A percentile compares a stretch with the other conserved stretches of the same genome.
Evolutionary conservation across 441 rosid genomes (phyloP).

Genomic region (Geranium incanum): DNA sequence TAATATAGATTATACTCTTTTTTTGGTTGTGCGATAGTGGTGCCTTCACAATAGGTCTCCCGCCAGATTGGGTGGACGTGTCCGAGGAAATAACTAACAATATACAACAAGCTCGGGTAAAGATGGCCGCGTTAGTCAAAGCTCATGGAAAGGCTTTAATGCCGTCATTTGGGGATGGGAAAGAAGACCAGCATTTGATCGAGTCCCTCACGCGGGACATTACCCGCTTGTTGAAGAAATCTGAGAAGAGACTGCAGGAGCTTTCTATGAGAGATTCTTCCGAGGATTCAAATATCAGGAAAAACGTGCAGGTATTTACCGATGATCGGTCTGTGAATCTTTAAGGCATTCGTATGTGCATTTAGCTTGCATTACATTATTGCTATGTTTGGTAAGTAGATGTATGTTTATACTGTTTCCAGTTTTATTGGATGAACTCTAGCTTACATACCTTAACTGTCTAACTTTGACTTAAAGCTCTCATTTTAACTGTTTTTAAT

Average conservation of each 20-base stretch:
- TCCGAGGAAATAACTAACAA: conserved; percentile 3
- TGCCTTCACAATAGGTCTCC: conserved; percentile 6
- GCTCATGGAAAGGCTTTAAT: conserved; percentile 9
- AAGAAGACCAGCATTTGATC: conserved; percentile 6
- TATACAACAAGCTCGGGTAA: conserved; percentile 7
- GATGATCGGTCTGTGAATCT: not conserved
- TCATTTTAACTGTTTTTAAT: not conserved
- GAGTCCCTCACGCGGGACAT: conserved; percentile 5
- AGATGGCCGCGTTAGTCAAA: not conserved
- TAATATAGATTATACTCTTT: not conserved
- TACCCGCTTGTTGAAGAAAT: not conserved
- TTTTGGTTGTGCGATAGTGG: conserved; percentile 3
- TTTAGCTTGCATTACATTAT: not conserved
- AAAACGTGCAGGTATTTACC: conserved; percentile 6
- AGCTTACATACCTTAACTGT: not conserved
- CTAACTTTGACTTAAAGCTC: not conserved
- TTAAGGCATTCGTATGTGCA: not conserved
- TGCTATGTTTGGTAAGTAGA: not conserved
- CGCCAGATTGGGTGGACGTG: conserved; percentile 9
- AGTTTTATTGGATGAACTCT: not conserved
- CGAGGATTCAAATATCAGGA: not conserved
- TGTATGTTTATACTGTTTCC: not conserved
- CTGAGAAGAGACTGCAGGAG: conserved; percentile 8
- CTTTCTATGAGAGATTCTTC: conserved; percentile 1
- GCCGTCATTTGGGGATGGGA: conserved; percentile 5